phyloP scores from a whole-genome alignment of 2,329 filamentous ascomycete species.

The Colletotrichum sublineola region DNA sequence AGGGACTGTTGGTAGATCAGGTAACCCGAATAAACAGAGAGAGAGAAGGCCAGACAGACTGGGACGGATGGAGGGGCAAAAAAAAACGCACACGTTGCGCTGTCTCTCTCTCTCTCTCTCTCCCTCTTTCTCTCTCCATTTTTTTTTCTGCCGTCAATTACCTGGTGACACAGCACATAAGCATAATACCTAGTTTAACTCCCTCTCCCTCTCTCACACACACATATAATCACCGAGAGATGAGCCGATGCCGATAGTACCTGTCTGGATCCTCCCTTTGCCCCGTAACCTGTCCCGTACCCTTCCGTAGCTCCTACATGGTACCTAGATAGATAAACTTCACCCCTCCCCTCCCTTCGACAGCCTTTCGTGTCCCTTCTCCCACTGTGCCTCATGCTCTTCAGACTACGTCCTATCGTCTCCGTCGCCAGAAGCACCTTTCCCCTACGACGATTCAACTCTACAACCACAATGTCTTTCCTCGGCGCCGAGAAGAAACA shows the following conservation, averaged over 20 bases:
- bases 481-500: constrained; percentile 77
- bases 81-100: constrained; percentile 24
- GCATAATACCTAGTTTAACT: not conserved
- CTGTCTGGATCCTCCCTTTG: constrained; percentile 36
- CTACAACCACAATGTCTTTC: constrained; percentile 46
- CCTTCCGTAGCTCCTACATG: constrained; percentile 24
- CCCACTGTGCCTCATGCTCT: constrained; percentile 40
- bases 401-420: constrained; percentile 38
- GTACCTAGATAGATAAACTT: constrained; percentile 20
- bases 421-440: constrained; percentile 38
- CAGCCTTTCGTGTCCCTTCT: not conserved
- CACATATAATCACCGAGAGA: not conserved
- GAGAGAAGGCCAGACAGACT: not conserved
- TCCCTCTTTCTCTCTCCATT: constrained; percentile 1
- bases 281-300: not conserved
- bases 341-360: constrained; percentile 10
- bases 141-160: constrained; percentile 19
- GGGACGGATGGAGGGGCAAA: constrained; percentile 34
- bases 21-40: not conserved
- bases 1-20: not conserved
- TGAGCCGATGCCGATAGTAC: constrained; percentile 9
- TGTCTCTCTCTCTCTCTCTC: constrained; percentile 1
- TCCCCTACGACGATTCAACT: constrained; percentile 28
- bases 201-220: not conserved
- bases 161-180: constrained; percentile 9